Evolutionary conservation across 352 stramenopile genomes (phyloP).

Genomic region (Phytophthora sojae): DNA sequence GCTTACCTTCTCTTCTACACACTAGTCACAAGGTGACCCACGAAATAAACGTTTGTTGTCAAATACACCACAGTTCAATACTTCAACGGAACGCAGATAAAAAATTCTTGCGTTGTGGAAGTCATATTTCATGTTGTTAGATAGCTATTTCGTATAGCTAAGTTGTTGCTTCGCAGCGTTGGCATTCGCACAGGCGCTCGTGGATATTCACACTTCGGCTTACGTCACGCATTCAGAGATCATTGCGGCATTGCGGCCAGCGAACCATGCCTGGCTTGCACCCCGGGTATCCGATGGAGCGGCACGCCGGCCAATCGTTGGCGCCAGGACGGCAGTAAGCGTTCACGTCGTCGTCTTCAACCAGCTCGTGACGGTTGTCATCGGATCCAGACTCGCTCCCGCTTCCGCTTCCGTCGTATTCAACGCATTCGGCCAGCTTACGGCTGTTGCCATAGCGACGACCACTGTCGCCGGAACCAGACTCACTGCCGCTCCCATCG

Average conservation of each 20-base stretch:
- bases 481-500: too few species aligned
- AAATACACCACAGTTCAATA: background rate
- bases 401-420: background rate
- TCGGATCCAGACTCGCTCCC: background rate
- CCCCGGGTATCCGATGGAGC: slow-evolving; percentile 6
- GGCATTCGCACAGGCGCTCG: background rate
- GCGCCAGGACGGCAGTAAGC: slow-evolving; percentile 6
- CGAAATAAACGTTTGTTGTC: background rate
- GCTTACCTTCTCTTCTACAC: slow-evolving; percentile 1
- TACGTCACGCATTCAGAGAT: background rate
- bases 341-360: background rate
- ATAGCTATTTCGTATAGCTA: too few species aligned
- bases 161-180: background rate
- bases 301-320: slow-evolving; percentile 11
- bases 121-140: background rate
- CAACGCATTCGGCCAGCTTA: too few species aligned
- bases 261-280: slow-evolving; percentile 11
- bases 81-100: too few species aligned
- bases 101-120: background rate
- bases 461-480: too few species aligned
- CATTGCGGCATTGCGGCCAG: slow-evolving; percentile 4
- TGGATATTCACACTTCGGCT: too few species aligned
- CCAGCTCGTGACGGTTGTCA: background rate
- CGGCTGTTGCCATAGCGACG: too few species aligned
- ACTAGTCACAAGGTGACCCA: background rate